These are phyloP conservation scores for Acacia melanoxylon DNA, from an alignment of 306 rosid genomes.

Conservation along the genomic window DNA sequence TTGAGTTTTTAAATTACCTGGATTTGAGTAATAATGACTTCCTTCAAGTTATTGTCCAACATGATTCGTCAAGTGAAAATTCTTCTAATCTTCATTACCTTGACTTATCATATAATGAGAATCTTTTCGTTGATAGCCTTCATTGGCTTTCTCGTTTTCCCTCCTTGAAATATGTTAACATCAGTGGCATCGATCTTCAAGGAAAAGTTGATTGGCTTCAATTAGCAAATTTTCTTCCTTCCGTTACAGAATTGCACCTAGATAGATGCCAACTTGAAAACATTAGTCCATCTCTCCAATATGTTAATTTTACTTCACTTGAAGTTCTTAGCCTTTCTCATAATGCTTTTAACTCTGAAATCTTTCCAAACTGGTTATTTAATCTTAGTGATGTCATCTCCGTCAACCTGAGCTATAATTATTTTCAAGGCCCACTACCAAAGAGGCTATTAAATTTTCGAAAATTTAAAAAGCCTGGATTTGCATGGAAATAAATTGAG, in stretches of 20 bases:
- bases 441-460: no score
- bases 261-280: neutral
- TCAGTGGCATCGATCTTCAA: neutral
- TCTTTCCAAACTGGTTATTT: neutral
- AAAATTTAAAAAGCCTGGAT: neutral
- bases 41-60: neutral
- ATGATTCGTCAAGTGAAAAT: neutral
- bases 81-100: neutral
- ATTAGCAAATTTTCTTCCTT: neutral
- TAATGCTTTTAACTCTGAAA: neutral
- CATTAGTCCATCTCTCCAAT: neutral
- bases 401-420: neutral
- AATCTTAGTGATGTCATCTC: neutral
- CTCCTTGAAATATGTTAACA: neutral
- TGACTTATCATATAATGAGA: neutral
- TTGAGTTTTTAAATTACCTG: neutral
- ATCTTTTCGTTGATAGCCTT: neutral
- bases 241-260: neutral
- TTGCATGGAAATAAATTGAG: neutral
- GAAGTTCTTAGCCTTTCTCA: neutral
- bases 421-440: neutral
- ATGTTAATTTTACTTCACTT: neutral
- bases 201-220: neutral
- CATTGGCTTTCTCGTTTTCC: neutral
- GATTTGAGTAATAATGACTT: neutral